phyloP scores from a whole-genome alignment of 2,329 filamentous ascomycete genomes.

The Stagonosporopsis cucurbitacearum region DNA sequence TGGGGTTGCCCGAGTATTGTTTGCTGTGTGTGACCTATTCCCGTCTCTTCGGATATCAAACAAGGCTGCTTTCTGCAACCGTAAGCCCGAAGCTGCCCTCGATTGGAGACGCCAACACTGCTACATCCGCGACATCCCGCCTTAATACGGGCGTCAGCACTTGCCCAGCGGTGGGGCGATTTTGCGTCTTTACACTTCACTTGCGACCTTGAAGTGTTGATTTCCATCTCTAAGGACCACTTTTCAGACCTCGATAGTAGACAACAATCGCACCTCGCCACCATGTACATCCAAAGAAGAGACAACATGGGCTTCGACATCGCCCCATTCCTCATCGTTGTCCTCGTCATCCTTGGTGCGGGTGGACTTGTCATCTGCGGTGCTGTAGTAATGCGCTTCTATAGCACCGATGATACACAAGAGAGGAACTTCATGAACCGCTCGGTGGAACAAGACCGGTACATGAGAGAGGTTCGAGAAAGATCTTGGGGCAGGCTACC shows the following conservation, averaged over 20 bases:
- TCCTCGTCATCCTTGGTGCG: conserved; percentile 39
- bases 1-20: not conserved
- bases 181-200: conserved; percentile 8
- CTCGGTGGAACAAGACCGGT: conserved; percentile 38
- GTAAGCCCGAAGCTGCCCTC: conserved; percentile 14
- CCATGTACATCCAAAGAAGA: conserved; percentile 28
- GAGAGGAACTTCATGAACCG: conserved; percentile 12
- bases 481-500: conserved; percentile 31
- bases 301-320: conserved; percentile 39
- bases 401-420: conserved; percentile 17
- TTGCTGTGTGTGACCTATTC: conserved; percentile 1
- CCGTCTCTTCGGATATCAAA: not conserved
- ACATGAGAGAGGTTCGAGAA: conserved; percentile 43
- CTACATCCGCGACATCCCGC: conserved; percentile 14
- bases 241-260: not conserved
- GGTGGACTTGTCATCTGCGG: conserved; percentile 28
- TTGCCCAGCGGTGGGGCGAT: not conserved
- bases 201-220: not conserved
- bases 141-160: conserved; percentile 6
- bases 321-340: conserved; percentile 35
- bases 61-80: not conserved
- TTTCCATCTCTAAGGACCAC: not conserved
- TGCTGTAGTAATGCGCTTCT: conserved; percentile 33
- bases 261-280: conserved; percentile 1
- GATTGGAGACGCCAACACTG: not conserved